These are phyloP conservation scores for Penicillium macrosclerotiorum DNA, from an alignment of 495 filamentous ascomycete genomes.

Conservation along the genomic window DNA sequence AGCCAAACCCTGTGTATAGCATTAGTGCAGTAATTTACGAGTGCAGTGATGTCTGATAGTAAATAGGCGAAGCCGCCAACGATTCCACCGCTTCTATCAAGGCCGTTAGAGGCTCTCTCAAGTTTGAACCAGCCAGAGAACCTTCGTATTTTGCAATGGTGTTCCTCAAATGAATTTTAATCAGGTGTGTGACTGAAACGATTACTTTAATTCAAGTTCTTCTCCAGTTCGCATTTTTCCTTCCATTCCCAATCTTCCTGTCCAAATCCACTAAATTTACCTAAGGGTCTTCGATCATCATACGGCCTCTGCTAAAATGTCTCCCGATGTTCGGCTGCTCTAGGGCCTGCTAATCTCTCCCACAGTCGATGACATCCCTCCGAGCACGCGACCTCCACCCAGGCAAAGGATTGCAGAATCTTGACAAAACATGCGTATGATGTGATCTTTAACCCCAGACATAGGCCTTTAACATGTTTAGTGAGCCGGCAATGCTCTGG, in stretches of 20 bases:
- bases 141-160: too few species aligned
- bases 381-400: constrained; percentile 2
- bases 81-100: too few species aligned
- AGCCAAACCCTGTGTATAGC: too few species aligned
- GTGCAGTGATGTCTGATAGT: too few species aligned
- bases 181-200: too few species aligned
- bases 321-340: not conserved
- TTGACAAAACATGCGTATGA: not conserved
- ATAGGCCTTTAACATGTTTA: not conserved
- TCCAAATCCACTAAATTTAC: not conserved
- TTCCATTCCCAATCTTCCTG: not conserved
- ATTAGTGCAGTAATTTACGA: too few species aligned
- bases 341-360: not conserved
- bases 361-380: not conserved
- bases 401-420: constrained; percentile 1
- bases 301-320: not conserved
- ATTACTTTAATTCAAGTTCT: too few species aligned
- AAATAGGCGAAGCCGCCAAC: too few species aligned
- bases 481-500: not conserved
- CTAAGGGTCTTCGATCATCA: not conserved
- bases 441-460: not conserved
- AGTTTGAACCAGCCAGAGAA: too few species aligned
- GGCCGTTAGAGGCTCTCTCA: too few species aligned
- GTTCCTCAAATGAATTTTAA: too few species aligned
- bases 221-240: too few species aligned